phyloP scores from a whole-genome alignment of 495 filamentous ascomycete species.

The Xylaria telfairii region DNA sequence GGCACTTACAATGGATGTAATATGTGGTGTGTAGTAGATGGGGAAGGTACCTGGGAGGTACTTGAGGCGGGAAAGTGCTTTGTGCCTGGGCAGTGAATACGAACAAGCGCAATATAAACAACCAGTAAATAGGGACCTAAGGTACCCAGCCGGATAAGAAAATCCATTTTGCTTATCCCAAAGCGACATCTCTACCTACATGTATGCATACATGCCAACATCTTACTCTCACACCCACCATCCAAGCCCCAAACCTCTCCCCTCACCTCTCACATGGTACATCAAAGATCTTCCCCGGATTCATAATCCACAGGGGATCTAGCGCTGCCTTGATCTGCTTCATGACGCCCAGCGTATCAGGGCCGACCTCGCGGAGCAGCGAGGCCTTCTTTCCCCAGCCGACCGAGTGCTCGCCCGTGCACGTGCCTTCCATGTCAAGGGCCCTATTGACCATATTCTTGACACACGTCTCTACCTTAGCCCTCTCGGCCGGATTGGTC shows the following conservation, averaged over 20 bases:
- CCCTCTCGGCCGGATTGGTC: conserved; percentile 67
- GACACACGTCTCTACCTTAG: conserved; percentile 77
- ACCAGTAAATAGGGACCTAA: no score
- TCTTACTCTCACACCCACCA: neutral
- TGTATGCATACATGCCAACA: neutral
- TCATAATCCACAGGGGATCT: conserved; percentile 90
- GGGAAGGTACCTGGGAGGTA: neutral
- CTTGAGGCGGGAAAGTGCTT: neutral
- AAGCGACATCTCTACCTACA: neutral
- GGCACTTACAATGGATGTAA: no score
- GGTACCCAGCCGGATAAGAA: neutral
- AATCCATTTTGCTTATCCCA: neutral
- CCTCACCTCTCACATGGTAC: conserved; percentile 36
- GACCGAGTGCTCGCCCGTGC: conserved; percentile 89
- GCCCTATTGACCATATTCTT: conserved; percentile 88
- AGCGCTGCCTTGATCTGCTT: conserved; percentile 81
- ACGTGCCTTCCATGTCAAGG: conserved; percentile 91
- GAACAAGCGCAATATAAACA: no score
- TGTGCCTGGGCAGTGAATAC: no score
- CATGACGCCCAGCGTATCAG: conserved; percentile 84
- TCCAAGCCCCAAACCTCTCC: neutral
- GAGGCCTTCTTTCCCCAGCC: conserved; percentile 87
- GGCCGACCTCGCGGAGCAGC: conserved; percentile 81
- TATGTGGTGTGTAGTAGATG: no score
- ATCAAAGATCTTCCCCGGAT: conserved; percentile 91